phyloP scores from a whole-genome alignment of 306 rosid genomes.

The Trifolium repens region DNA sequence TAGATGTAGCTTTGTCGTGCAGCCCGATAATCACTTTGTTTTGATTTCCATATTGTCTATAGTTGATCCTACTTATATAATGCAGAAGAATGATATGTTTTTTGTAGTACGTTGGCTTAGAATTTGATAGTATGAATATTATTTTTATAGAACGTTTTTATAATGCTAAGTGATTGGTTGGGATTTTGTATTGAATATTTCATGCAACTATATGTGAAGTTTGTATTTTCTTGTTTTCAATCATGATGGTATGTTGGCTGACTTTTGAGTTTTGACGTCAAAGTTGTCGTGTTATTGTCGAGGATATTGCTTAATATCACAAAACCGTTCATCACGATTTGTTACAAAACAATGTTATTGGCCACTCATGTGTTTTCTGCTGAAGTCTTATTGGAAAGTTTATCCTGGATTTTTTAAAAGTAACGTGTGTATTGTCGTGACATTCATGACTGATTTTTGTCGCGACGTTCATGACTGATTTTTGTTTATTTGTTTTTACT shows the following conservation, averaged over 20 bases:
- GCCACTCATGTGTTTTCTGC: not conserved
- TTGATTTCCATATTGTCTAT: conserved; percentile 7
- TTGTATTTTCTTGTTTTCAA: not conserved
- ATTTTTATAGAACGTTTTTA: conserved; percentile 1
- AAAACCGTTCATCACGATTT: not conserved
- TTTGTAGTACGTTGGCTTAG: not conserved
- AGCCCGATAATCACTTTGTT: conserved; percentile 3
- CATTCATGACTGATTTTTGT: not conserved
- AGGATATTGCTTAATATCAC: not conserved
- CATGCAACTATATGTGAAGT: not conserved
- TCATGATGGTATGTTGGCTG: not conserved
- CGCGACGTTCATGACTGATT: not conserved
- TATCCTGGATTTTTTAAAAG: not conserved
- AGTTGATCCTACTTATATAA: not conserved
- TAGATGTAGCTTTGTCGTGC: conserved; percentile 13
- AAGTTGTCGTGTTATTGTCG: not conserved
- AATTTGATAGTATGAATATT: conserved; percentile 20
- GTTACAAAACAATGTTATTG: not conserved
- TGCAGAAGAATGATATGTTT: not conserved
- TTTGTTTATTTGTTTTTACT: not conserved
- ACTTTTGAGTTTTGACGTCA: conserved; percentile 20
- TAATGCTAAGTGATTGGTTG: conserved; percentile 12
- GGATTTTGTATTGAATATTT: conserved; percentile 18
- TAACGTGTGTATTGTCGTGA: not conserved
- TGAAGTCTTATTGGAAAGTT: not conserved